Conservation (phyloP, 768 basidiomycete genomes). For the Tricholoma matsutake region DNA sequence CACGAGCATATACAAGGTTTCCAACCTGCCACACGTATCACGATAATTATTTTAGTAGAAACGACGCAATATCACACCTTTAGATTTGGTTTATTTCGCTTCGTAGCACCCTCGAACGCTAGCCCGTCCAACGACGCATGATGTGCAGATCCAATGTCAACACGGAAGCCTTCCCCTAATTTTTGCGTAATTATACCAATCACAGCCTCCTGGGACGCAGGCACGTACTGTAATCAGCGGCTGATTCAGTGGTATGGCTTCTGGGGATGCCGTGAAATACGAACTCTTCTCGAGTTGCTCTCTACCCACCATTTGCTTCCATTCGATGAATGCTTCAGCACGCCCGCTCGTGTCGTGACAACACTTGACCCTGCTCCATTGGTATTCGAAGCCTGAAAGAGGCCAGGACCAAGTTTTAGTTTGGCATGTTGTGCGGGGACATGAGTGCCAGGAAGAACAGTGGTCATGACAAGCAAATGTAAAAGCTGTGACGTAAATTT, state of each 20-base stretch:
- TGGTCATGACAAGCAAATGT: slow-evolving; percentile 34
- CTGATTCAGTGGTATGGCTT: slow-evolving; percentile 2
- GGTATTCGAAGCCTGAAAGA: slow-evolving; percentile 45
- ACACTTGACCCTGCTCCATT: slow-evolving; percentile 32
- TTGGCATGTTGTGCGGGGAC: slow-evolving; percentile 74
- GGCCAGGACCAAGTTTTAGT: slow-evolving; percentile 85
- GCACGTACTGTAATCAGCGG: slow-evolving; percentile 66
- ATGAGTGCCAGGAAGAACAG: slow-evolving; percentile 79
- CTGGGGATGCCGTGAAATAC: slow-evolving; percentile 28
- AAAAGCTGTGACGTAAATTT: slow-evolving; percentile 11
- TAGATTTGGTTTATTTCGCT: slow-evolving; percentile 89
- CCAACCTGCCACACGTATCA: slow-evolving; percentile 60
- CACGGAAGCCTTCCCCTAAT: slow-evolving; percentile 86
- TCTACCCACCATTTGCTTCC: slow-evolving; percentile 89
- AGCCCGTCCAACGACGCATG: slow-evolving; percentile 81
- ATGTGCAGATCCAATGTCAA: slow-evolving; percentile 92
- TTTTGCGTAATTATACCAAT: slow-evolving; percentile 79
- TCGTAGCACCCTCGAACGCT: slow-evolving; percentile 95
- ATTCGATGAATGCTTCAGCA: slow-evolving; percentile 66
- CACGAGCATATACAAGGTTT: slow-evolving; percentile 84
- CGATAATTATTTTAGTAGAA: not conserved
- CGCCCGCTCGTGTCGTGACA: slow-evolving; percentile 67
- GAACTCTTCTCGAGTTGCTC: slow-evolving; percentile 76
- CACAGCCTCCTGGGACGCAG: slow-evolving; percentile 86
- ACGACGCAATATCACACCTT: slow-evolving; percentile 50